These are phyloP conservation scores for Cardiosporidium cionae DNA, from an alignment of 169 alveolate species.

Conservation along the genomic window DNA sequence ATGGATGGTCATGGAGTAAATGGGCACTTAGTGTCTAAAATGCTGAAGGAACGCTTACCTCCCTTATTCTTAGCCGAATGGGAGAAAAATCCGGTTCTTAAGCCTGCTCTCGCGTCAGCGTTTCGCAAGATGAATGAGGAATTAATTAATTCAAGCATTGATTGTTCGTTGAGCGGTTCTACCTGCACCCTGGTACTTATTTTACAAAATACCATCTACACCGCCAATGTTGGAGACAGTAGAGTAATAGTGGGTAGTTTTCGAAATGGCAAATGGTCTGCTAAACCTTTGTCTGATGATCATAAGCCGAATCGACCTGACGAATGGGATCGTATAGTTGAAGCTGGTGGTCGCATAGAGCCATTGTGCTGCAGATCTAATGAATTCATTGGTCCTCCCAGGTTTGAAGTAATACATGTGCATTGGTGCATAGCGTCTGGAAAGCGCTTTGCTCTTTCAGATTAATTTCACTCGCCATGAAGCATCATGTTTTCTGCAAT, in stretches of 20 bases:
- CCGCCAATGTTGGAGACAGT: not conserved
- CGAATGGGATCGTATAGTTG: not conserved
- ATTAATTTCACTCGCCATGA: too few relatives aligned
- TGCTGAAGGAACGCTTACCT: not conserved
- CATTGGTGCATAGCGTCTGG: too few relatives aligned
- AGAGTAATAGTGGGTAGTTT: not conserved
- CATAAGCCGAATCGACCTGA: not conserved
- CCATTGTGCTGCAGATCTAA: not conserved
- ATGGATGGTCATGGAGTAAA: not conserved
- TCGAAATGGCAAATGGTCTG: not conserved
- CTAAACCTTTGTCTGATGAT: not conserved
- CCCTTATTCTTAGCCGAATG: too few relatives aligned
- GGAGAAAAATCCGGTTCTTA: not conserved
- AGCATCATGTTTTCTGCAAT: too few relatives aligned
- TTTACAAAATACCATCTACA: not conserved
- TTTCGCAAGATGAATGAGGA: not conserved
- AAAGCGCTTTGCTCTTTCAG: too few relatives aligned
- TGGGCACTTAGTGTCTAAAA: not conserved
- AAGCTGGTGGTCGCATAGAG: not conserved
- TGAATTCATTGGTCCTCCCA: not conserved
- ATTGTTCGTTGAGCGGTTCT: not conserved
- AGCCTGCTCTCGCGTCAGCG: too few relatives aligned
- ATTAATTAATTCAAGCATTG: not conserved
- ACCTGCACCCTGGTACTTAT: not conserved
- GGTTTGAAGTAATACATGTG: too few relatives aligned